Conservation (phyloP, 1,284 basidiomycete species). For the Pseudozyma pruni region DNA sequence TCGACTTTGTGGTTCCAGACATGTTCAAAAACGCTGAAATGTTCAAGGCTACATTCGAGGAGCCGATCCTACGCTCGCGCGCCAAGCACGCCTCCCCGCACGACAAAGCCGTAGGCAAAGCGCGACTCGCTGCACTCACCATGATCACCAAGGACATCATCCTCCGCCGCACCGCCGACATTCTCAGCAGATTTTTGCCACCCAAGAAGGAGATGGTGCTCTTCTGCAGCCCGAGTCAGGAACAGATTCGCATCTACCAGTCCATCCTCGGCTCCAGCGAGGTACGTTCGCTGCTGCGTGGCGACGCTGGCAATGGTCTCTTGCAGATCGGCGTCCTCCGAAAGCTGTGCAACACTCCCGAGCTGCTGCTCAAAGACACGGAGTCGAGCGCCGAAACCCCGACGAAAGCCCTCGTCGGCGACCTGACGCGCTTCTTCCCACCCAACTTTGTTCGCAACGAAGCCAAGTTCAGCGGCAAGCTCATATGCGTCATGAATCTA, state of each 20-base stretch:
- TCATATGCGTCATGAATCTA: constrained; percentile 79
- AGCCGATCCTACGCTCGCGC: constrained; percentile 87
- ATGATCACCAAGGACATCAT: constrained; percentile 86
- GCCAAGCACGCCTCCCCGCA: constrained; percentile 79
- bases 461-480: constrained; percentile 69
- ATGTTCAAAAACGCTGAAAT: constrained; percentile 72
- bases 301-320: constrained; percentile 54
- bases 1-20: constrained; percentile 92
- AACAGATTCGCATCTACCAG: constrained; percentile 84
- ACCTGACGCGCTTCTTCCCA: constrained; percentile 40
- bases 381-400: constrained; percentile 56
- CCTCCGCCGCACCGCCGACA: constrained; percentile 77
- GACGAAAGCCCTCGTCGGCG: constrained; percentile 42
- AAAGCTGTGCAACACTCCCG: constrained; percentile 93
- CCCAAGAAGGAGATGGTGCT: constrained; percentile 78
- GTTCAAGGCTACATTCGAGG: constrained; percentile 78
- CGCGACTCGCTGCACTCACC: constrained; percentile 71
- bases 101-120: constrained; percentile 80
- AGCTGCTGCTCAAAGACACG: constrained; percentile 80
- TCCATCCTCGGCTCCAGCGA: constrained; percentile 71
- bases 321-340: constrained; percentile 70
- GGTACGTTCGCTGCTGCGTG: constrained; percentile 50
- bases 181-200: constrained; percentile 85
- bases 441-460: constrained; percentile 46
- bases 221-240: constrained; percentile 47